Percentiles rank a stretch among this genome's conserved stretches.
Conservation (phyloP, 441 rosid species). For the Eruca vesicaria region DNA sequence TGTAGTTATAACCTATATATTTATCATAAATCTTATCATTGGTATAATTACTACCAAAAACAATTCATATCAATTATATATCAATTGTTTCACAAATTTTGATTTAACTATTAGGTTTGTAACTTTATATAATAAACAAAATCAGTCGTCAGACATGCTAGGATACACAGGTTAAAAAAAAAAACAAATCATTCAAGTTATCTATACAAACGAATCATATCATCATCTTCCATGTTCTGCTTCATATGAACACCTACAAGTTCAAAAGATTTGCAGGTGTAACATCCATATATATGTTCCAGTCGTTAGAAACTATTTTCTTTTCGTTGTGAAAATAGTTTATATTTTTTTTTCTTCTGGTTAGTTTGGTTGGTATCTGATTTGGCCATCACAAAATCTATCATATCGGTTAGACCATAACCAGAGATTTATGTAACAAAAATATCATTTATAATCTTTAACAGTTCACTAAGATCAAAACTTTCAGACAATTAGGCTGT, state of each 20-base stretch:
- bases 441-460: constrained; percentile 14
- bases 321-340: neutral
- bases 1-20: neutral
- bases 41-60: neutral
- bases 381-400: neutral
- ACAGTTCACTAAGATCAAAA: constrained; percentile 18
- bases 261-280: constrained; percentile 4
- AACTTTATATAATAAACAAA: neutral
- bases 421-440: neutral
- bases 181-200: neutral
- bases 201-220: neutral
- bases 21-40: neutral
- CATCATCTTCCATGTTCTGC: neutral
- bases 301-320: neutral
- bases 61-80: neutral
- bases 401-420: neutral
- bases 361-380: neutral
- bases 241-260: constrained; percentile 7
- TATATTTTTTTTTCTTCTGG: neutral
- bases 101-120: neutral
- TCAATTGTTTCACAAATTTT: neutral
- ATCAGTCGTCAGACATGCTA: neutral
- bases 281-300: constrained; percentile 1
- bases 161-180: neutral
- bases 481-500: constrained; percentile 34